These are phyloP conservation scores for Euphorbia schlechtendalii DNA, from an alignment of 441 rosid species.

Conservation along the genomic window DNA sequence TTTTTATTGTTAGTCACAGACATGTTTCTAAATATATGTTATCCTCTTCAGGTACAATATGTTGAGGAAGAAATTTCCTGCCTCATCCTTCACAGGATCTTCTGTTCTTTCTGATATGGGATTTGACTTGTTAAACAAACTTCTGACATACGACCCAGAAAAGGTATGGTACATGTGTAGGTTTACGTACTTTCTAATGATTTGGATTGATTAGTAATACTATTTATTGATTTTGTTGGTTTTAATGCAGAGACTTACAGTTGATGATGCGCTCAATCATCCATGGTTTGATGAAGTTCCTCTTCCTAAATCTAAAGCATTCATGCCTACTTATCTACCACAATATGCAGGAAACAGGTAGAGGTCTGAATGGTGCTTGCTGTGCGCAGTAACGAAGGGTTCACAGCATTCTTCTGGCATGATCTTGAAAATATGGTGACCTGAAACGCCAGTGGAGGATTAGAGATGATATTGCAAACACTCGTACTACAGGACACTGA, in stretches of 20 bases:
- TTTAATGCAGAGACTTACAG: constrained; percentile 68
- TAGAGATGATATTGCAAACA: constrained; percentile 1
- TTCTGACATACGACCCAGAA: constrained; percentile 64
- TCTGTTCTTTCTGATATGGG: constrained; percentile 71
- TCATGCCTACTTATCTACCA: constrained; percentile 65
- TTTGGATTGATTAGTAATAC: neutral
- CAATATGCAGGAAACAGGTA: constrained; percentile 31
- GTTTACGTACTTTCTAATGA: neutral
- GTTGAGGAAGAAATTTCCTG: constrained; percentile 75
- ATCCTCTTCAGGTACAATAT: constrained; percentile 45
- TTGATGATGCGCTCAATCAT: constrained; percentile 68
- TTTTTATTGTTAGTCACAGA: neutral
- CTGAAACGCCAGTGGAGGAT: neutral
- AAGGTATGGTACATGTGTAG: constrained; percentile 31
- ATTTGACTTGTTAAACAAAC: constrained; percentile 62
- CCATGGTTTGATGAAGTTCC: constrained; percentile 74
- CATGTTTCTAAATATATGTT: constrained; percentile 7
- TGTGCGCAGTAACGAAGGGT: neutral
- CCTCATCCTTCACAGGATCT: constrained; percentile 59
- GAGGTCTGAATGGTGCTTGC: constrained; percentile 15
- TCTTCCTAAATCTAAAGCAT: constrained; percentile 59
- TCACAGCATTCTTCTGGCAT: neutral
- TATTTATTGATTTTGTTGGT: constrained; percentile 14
- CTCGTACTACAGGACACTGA: neutral
- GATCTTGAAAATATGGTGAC: neutral